A percentile compares a stretch with the other conserved stretches of the same genome.
Conservation (phyloP, 179 eudicot genomes). For the Vitellaria paradoxa region DNA sequence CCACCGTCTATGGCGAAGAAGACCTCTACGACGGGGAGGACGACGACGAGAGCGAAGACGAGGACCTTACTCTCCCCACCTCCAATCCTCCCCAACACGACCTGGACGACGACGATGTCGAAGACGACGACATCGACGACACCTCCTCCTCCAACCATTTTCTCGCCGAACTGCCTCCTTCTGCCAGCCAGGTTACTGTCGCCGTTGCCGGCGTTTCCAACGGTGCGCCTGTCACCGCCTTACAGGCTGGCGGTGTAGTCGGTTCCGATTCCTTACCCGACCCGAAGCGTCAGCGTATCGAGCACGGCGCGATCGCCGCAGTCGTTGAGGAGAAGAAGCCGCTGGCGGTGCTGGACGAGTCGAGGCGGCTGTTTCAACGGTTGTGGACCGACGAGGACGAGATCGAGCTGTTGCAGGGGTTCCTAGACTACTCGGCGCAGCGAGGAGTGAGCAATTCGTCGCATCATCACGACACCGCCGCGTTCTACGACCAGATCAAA, state of each 20-base stretch:
- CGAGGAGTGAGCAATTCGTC: constrained; percentile 42
- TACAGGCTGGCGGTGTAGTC: constrained; percentile 19
- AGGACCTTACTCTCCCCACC: constrained; percentile 1
- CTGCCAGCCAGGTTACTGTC: constrained; percentile 7
- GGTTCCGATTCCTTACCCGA: constrained; percentile 26
- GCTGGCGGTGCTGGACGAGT: constrained; percentile 43
- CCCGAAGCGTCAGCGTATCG: constrained; percentile 27
- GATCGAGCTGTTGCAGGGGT: constrained; percentile 88
- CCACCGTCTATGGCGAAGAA: constrained; percentile 14
- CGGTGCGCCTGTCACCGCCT: constrained; percentile 12
- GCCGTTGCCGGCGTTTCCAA: constrained; percentile 28
- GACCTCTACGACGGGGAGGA: constrained; percentile 13
- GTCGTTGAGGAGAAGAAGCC: constrained; percentile 38
- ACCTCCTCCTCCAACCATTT: constrained; percentile 31
- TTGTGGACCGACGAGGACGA: constrained; percentile 95
- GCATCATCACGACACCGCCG: constrained; percentile 77
- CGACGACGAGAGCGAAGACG: constrained; percentile 14
- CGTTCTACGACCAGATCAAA: constrained; percentile 92
- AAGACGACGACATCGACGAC: constrained; percentile 38
- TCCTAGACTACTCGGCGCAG: constrained; percentile 52
- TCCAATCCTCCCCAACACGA: constrained; percentile 2
- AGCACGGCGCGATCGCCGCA: constrained; percentile 16
- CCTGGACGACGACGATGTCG: constrained; percentile 19
- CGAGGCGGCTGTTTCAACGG: constrained; percentile 70
- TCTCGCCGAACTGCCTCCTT: constrained; percentile 16